Conservation (phyloP, 2,329 filamentous ascomycete genomes). For the Pyrenochaeta sp. region DNA sequence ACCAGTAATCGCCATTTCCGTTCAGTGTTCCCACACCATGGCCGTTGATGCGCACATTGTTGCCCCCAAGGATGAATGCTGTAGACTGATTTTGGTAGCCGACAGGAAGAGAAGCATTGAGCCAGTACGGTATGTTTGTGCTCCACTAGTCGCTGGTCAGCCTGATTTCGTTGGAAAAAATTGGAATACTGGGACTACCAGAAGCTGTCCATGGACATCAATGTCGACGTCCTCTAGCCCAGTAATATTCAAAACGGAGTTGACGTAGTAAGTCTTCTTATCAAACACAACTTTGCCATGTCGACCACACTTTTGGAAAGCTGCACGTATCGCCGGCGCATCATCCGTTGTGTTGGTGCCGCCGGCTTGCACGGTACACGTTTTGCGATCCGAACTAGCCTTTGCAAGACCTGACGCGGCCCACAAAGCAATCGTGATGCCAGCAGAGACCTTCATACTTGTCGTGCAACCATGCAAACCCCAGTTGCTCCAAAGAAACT, state of each 20-base stretch:
- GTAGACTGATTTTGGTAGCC: constrained; percentile 45
- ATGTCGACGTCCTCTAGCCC: constrained; percentile 34
- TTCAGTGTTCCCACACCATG: constrained; percentile 62
- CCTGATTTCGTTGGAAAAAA: neutral
- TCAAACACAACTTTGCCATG: constrained; percentile 31
- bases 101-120: constrained; percentile 34
- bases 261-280: constrained; percentile 31
- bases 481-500: neutral
- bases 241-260: constrained; percentile 30
- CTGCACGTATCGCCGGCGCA: constrained; percentile 34
- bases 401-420: constrained; percentile 2
- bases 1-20: constrained; percentile 68
- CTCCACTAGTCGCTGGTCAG: constrained; percentile 23
- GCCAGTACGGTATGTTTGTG: constrained; percentile 37
- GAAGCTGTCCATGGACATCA: constrained; percentile 31
- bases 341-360: constrained; percentile 31
- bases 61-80: constrained; percentile 54
- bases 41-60: constrained; percentile 59
- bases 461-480: neutral
- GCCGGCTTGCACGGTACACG: constrained; percentile 21
- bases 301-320: constrained; percentile 30
- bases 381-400: constrained; percentile 9
- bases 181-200: constrained; percentile 12
- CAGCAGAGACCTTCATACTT: constrained; percentile 3
- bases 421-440: constrained; percentile 2